Conservation (phyloP, 2,329 filamentous ascomycete species). For the Ophiostoma sp. region DNA sequence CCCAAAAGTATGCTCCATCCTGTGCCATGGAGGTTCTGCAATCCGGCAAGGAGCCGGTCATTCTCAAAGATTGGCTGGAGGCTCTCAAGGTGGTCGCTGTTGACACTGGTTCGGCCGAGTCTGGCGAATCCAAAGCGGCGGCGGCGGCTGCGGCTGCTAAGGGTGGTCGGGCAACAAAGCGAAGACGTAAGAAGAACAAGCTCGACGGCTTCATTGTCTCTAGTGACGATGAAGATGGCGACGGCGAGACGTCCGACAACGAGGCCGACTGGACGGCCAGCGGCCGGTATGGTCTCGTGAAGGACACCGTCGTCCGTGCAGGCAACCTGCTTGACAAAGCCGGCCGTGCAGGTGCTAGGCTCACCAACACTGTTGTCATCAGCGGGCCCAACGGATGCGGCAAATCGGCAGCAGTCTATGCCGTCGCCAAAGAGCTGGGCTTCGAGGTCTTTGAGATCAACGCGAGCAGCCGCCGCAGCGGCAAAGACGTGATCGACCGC, state of each 20-base stretch:
- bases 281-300: slow-evolving; percentile 42
- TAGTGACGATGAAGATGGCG: slow-evolving; percentile 74
- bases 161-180: slow-evolving; percentile 50
- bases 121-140: slow-evolving; percentile 37
- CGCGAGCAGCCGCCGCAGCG: slow-evolving; percentile 75
- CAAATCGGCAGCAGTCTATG: slow-evolving; percentile 90
- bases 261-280: slow-evolving; percentile 52
- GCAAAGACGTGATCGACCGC: slow-evolving; percentile 85
- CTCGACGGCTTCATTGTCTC: slow-evolving; percentile 78
- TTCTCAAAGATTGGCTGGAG: slow-evolving; percentile 80
- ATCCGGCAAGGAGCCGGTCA: slow-evolving; percentile 63
- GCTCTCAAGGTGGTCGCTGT: slow-evolving; percentile 75
- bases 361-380: slow-evolving; percentile 78
- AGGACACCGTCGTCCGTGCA: slow-evolving; percentile 57
- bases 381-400: slow-evolving; percentile 89
- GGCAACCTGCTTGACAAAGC: slow-evolving; percentile 37
- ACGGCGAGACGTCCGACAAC: slow-evolving; percentile 65
- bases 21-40: slow-evolving; percentile 74
- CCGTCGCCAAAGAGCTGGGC: slow-evolving; percentile 84
- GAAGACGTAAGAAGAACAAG: slow-evolving; percentile 69
- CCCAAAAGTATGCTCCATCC: slow-evolving; percentile 79
- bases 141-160: slow-evolving; percentile 32
- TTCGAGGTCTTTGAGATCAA: slow-evolving; percentile 98
- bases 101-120: slow-evolving; percentile 55
- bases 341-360: slow-evolving; percentile 44